Base-by-base conservation (phyloP, 805 yeast species). In the Hagleromyces aurorensis region DNA sequence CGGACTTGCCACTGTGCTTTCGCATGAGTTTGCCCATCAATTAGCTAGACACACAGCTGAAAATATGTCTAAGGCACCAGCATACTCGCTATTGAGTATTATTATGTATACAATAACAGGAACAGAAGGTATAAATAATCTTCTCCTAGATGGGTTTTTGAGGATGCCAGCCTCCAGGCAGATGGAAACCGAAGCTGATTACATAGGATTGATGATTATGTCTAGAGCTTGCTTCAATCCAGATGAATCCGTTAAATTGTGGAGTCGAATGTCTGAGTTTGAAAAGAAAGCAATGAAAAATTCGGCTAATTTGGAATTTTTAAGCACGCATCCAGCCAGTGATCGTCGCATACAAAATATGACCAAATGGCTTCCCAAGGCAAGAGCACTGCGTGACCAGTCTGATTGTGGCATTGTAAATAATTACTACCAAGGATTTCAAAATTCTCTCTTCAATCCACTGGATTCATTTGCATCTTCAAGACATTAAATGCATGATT, bases 151-250 rank as follows among this genome's bases (percentile, higher is more conserved):
- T 16, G 67, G 85, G 1, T 50, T 74, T 9, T 52, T 86, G 27
- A 71, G 74, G 41, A 70, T 79, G 70, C 96, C 96, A 0, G 81
- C 93, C 0, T 81, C 94, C 1, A 66, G 99, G 46, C 84, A 74
- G 36, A 85, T 85, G 95, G 99, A 91, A 57, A 70, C 85, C 1
- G 98, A 91, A 55, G 97, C 98, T 0, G 98, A 91, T 57, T 78
- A 78, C 46, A 87, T 91, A 17, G 99, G 99, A 0, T 62, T 91
- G 37, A 79, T 85, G 75, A 65, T 89, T 42, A 83, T 89, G 95
- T 73, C 95, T 2, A 64, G 75, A 36, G 94, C 94, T 26, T 91
- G 99, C 52, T 91, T 68, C 55, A 62, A 87, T 40, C 86, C 95
- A 5, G 59, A 60, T 11, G 84, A 77, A 42, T 80, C 95, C 0